Evolutionary conservation across 1,284 basidiomycete species (phyloP).

Genomic region (Melampsora americana): DNA sequence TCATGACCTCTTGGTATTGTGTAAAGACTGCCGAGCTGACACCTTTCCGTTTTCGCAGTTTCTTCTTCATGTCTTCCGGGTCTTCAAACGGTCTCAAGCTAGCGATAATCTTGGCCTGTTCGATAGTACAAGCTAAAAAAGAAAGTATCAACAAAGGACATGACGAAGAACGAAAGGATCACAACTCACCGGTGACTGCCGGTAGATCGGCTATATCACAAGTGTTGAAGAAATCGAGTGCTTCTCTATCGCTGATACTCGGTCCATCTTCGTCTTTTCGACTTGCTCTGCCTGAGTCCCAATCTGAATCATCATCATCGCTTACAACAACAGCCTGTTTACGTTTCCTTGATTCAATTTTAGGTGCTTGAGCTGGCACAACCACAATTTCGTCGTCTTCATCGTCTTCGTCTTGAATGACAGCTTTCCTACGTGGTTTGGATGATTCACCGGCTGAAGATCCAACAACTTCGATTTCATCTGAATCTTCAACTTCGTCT

Average conservation of each 20-base stretch:
- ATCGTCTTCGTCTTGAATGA: too few relatives aligned
- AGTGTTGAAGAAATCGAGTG: slow-evolving; percentile 82
- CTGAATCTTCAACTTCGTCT: too few relatives aligned
- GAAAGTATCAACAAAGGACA: too few relatives aligned
- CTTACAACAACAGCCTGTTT: neutral
- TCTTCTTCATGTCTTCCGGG: slow-evolving; percentile 72
- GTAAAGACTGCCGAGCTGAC: slow-evolving; percentile 86
- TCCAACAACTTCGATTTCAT: too few relatives aligned
- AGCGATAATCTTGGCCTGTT: slow-evolving; percentile 78
- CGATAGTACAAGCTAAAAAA: slow-evolving; percentile 70
- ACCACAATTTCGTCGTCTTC: too few relatives aligned
- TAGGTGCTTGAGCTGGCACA: neutral
- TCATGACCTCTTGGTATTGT: slow-evolving; percentile 80
- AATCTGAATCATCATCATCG: neutral
- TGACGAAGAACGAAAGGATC: slow-evolving; percentile 16
- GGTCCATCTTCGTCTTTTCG: slow-evolving; percentile 48
- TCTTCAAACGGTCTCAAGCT: slow-evolving; percentile 74
- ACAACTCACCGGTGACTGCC: slow-evolving; percentile 75
- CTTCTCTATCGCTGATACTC: slow-evolving; percentile 57
- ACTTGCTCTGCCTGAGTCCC: slow-evolving; percentile 27
- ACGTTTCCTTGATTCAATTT: neutral
- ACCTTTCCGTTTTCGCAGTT: slow-evolving; percentile 83
- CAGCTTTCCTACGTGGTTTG: too few relatives aligned
- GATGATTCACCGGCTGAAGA: too few relatives aligned
- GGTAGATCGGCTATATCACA: slow-evolving; percentile 70